Conservation (phyloP, 352 stramenopile genomes). For the Phytophthora hibernalis region DNA sequence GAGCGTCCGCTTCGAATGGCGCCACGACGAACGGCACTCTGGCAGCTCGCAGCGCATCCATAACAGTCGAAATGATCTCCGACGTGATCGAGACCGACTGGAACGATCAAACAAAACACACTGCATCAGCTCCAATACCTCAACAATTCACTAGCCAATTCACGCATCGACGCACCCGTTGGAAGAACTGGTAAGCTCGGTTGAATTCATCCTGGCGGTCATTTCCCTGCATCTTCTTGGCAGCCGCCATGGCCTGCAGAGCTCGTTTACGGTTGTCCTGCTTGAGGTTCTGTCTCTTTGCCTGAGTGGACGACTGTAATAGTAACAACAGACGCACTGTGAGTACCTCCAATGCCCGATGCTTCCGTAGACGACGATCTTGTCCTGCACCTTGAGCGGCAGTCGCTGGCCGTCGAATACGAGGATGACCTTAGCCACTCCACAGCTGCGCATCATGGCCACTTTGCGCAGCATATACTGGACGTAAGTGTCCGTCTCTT, state of each 20-base stretch:
- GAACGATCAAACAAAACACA: not conserved
- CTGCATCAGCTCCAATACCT: not conserved
- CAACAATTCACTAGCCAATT: not conserved
- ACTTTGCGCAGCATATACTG: conserved; percentile 82
- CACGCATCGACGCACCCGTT: conserved; percentile 39
- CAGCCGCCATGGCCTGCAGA: conserved; percentile 56
- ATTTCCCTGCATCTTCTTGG: conserved; percentile 52
- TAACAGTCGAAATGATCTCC: conserved; percentile 64
- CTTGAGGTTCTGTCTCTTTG: conserved; percentile 65
- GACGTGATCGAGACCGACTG: conserved; percentile 76
- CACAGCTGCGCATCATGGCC: conserved; percentile 60
- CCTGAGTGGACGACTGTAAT: conserved; percentile 63
- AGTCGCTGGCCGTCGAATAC: conserved; percentile 83
- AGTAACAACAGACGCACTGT: no score
- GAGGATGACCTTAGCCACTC: conserved; percentile 63
- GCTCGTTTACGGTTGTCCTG: conserved; percentile 64
- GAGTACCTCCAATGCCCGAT: not conserved
- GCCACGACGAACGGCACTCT: conserved; percentile 70
- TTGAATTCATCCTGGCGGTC: conserved; percentile 61
- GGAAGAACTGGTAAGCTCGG: conserved; percentile 68
- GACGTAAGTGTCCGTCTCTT: conserved; percentile 70
- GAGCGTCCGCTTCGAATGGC: conserved; percentile 78
- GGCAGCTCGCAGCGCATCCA: conserved; percentile 53
- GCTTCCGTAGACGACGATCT: no score
- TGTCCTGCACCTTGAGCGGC: conserved; percentile 63